Conservation (phyloP, 805 yeast species). For the Zygotorulaspora danielsina region DNA sequence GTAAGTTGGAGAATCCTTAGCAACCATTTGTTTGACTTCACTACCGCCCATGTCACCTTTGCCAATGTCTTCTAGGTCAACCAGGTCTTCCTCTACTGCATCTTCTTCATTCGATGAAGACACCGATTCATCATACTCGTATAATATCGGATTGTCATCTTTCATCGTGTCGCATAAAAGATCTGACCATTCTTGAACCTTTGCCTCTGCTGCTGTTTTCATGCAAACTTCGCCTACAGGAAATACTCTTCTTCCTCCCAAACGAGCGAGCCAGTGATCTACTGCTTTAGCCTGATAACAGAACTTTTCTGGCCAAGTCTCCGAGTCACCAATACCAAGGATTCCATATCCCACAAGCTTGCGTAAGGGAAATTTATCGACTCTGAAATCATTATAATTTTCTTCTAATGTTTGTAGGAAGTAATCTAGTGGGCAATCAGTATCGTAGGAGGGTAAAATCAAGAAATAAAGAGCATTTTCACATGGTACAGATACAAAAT, state of each 20-base stretch:
- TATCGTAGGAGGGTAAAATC: slow-evolving; percentile 85
- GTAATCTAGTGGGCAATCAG: slow-evolving; percentile 87
- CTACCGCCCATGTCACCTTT: slow-evolving; percentile 31
- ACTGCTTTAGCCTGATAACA: slow-evolving; percentile 80
- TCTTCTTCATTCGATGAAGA: slow-evolving; percentile 44
- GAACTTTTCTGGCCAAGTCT: slow-evolving; percentile 77
- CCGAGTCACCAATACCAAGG: slow-evolving; percentile 82
- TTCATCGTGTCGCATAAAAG: slow-evolving; percentile 54
- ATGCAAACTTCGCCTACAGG: slow-evolving; percentile 83
- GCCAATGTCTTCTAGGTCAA: slow-evolving; percentile 90
- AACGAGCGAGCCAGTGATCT: slow-evolving; percentile 69
- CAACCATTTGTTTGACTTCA: slow-evolving; percentile 75
- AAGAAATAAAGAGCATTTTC: slow-evolving; percentile 57
- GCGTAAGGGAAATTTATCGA: slow-evolving; percentile 74
- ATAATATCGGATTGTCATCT: slow-evolving; percentile 68
- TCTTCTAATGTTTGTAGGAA: slow-evolving; percentile 77
- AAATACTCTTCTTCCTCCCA: slow-evolving; percentile 81
- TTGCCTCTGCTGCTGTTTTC: slow-evolving; percentile 59
- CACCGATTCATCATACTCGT: slow-evolving; percentile 56
- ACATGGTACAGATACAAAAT: slow-evolving; percentile 62
- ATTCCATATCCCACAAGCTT: slow-evolving; percentile 75
- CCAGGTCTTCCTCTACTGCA: slow-evolving; percentile 41
- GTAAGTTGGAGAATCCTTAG: slow-evolving; percentile 82
- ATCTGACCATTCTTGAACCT: slow-evolving; percentile 63
- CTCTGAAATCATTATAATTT: slow-evolving; percentile 77